Conservation (phyloP, 495 filamentous ascomycete genomes). For the Choiromyces venosus region DNA sequence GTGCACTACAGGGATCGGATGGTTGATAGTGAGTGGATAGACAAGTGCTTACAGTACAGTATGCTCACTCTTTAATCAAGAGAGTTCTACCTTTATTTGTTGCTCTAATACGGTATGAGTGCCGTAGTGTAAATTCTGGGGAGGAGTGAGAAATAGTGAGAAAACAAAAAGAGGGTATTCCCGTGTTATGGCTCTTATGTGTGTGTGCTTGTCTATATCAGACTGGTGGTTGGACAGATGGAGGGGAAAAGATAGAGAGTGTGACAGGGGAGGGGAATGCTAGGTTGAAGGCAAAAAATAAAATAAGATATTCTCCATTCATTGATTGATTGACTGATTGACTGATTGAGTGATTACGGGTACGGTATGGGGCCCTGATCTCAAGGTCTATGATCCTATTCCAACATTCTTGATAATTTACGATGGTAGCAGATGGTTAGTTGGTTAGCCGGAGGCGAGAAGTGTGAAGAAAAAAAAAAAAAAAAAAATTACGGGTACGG, state of each 20-base stretch:
- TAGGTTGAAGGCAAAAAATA: slow-evolving; percentile 9
- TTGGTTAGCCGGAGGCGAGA: not conserved
- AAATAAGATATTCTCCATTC: not conserved
- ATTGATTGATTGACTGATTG: not conserved
- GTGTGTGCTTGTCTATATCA: slow-evolving; percentile 13
- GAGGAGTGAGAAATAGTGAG: slow-evolving; percentile 13
- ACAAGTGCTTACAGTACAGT: not conserved
- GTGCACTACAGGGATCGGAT: not conserved
- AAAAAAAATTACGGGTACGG: not conserved
- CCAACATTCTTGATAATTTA: not conserved
- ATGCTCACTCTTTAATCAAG: not conserved
- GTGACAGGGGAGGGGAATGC: slow-evolving; percentile 23
- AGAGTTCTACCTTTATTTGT: not conserved
- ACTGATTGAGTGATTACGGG: not conserved
- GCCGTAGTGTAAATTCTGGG: slow-evolving; percentile 15
- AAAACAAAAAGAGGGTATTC: slow-evolving; percentile 13
- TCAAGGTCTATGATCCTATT: not conserved
- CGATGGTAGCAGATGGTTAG: not conserved
- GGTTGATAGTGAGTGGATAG: not conserved
- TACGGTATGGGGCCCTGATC: not conserved
- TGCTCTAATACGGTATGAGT: not conserved
- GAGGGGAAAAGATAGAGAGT: slow-evolving; percentile 6
- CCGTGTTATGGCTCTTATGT: slow-evolving; percentile 15
- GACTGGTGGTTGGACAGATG: not conserved
- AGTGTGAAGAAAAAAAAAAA: not conserved